Percentiles rank a stretch among this genome's conserved stretches.
Conservation (phyloP, 768 basidiomycete genomes). For the Leccinum ochraceum region DNA sequence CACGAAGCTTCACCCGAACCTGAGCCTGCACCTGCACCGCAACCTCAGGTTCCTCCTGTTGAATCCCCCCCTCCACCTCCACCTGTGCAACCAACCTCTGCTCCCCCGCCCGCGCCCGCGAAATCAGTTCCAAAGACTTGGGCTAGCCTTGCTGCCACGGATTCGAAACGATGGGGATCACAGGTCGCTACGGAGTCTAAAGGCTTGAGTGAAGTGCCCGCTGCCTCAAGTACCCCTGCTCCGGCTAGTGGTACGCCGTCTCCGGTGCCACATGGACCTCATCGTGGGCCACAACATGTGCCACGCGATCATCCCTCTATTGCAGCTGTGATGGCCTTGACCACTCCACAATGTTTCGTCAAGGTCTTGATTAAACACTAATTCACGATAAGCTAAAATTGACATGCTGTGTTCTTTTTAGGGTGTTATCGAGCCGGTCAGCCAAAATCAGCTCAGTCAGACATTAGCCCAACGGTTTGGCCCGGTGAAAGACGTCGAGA, state of each 20-base stretch:
- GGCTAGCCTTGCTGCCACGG: conserved; percentile 89
- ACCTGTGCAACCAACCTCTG: conserved; percentile 32
- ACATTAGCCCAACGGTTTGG: conserved; percentile 69
- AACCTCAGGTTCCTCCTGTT: conserved; percentile 11
- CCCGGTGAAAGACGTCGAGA: conserved; percentile 82
- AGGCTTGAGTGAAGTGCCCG: conserved; percentile 68
- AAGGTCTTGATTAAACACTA: conserved; percentile 54
- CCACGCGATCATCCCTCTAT: conserved; percentile 45
- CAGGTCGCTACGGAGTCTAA: conserved; percentile 77
- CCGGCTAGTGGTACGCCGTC: conserved; percentile 43
- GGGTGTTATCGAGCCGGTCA: conserved; percentile 73
- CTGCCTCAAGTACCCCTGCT: conserved; percentile 38
- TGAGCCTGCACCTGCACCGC: conserved; percentile 25
- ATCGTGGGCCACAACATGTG: conserved; percentile 38
- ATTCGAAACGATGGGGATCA: conserved; percentile 81
- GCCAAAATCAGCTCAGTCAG: conserved; percentile 48
- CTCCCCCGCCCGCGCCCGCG: conserved; percentile 33
- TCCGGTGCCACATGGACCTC: conserved; percentile 33
- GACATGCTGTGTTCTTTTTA: conserved; percentile 29
- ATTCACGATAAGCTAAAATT: not conserved
- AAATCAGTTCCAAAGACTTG: conserved; percentile 74
- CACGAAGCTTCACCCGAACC: conserved; percentile 31
- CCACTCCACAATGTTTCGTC: conserved; percentile 85
- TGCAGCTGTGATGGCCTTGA: conserved; percentile 60
- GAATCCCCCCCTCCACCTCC: conserved; percentile 33